Evolutionary conservation across 768 basidiomycete species (phyloP).

Genomic region (Cyclocybe cylindracea): DNA sequence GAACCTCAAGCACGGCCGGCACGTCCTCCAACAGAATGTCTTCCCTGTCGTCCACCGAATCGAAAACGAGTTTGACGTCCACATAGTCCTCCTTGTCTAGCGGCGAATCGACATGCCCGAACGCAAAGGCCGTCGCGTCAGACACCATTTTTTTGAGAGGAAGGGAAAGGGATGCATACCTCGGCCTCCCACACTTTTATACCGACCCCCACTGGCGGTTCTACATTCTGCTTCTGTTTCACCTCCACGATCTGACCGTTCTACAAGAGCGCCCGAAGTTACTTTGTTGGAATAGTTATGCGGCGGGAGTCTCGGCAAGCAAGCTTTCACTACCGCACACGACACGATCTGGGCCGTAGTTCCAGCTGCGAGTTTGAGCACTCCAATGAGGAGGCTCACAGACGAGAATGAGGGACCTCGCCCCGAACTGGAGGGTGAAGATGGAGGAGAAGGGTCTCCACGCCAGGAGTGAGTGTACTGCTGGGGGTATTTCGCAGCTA

Average conservation of each 20-base stretch:
- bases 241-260: not conserved
- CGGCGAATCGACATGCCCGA: not conserved
- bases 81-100: not conserved
- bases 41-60: not conserved
- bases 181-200: not conserved
- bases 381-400: not conserved
- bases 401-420: too few relatives aligned
- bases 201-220: not conserved
- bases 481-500: too few relatives aligned
- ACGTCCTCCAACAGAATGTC: not conserved
- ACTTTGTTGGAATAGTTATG: not conserved
- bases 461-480: too few relatives aligned
- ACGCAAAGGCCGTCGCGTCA: too few relatives aligned
- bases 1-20: not conserved
- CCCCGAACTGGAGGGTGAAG: too few relatives aligned
- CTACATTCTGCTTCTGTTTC: too few relatives aligned
- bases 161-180: not conserved
- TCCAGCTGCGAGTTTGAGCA: not conserved
- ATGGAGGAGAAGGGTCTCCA: too few relatives aligned
- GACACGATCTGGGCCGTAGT: conserved; percentile 1
- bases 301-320: conserved; percentile 10
- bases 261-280: not conserved
- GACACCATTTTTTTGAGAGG: too few relatives aligned
- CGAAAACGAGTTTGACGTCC: not conserved
- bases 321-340: conserved; percentile 7